These are phyloP conservation scores for Sonneratia caseolaris DNA, from an alignment of 345 rosid species.

Conservation along the genomic window DNA sequence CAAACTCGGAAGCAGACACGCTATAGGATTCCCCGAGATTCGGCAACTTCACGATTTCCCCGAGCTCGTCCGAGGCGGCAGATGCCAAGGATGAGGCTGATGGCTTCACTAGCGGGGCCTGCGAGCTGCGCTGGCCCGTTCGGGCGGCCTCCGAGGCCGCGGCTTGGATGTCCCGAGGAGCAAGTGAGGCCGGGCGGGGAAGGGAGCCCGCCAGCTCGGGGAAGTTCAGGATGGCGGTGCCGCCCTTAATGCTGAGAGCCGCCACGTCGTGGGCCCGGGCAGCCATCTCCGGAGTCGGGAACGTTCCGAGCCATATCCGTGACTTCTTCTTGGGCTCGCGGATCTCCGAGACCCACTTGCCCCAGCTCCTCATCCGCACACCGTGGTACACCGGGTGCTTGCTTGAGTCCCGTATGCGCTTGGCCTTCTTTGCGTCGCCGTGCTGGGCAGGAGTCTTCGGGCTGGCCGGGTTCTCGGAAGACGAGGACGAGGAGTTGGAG, in stretches of 20 bases:
- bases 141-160: slow-evolving; percentile 89
- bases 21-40: slow-evolving; percentile 38
- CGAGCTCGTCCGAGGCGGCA: slow-evolving; percentile 38
- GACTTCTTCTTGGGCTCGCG: slow-evolving; percentile 91
- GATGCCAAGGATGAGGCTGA: neutral
- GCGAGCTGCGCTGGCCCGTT: slow-evolving; percentile 24
- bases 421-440: slow-evolving; percentile 11
- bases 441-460: slow-evolving; percentile 15
- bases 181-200: slow-evolving; percentile 64
- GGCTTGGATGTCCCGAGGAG: slow-evolving; percentile 79
- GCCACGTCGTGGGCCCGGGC: slow-evolving; percentile 97
- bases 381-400: slow-evolving; percentile 75
- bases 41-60: slow-evolving; percentile 77
- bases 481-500: slow-evolving; percentile 2
- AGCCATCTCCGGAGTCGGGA: slow-evolving; percentile 92
- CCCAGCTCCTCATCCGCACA: slow-evolving; percentile 90
- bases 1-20: slow-evolving; percentile 34
- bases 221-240: slow-evolving; percentile 73
- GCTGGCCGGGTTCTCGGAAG: neutral
- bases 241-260: slow-evolving; percentile 75
- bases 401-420: slow-evolving; percentile 45
- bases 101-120: neutral
- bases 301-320: slow-evolving; percentile 91
- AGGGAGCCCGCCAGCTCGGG: slow-evolving; percentile 60
- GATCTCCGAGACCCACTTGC: slow-evolving; percentile 97